Conservation (phyloP, 2,329 filamentous ascomycete species). For the Neospermospora avenae region DNA sequence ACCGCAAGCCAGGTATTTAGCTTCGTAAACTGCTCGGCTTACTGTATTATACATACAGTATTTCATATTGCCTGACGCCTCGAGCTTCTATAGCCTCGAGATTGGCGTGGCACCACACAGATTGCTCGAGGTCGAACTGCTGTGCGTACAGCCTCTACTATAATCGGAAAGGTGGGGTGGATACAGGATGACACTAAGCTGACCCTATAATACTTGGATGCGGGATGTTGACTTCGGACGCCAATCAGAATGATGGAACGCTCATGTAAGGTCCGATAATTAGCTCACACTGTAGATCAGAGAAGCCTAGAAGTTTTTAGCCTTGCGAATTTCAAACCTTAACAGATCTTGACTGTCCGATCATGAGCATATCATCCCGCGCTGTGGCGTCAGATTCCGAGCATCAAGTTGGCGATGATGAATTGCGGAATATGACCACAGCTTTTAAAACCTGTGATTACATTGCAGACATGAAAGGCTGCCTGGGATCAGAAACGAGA, state of each 20-base stretch:
- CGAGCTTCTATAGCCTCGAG: neutral
- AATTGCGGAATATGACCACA: neutral
- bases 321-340: neutral
- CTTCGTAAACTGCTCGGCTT: neutral
- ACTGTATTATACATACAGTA: constrained; percentile 2
- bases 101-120: neutral
- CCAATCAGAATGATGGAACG: neutral
- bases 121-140: neutral
- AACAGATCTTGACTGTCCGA: neutral
- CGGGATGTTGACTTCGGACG: neutral
- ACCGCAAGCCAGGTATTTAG: neutral
- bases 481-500: neutral
- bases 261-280: constrained; percentile 1
- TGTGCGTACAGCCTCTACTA: neutral
- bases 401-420: neutral
- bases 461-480: neutral
- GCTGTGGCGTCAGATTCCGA: neutral
- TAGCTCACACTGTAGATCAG: neutral
- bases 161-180: neutral
- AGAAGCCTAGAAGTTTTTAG: neutral
- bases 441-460: neutral
- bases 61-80: neutral
- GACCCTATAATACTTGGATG: neutral
- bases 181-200: constrained; percentile 2
- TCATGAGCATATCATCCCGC: no score